Percentiles rank a stretch among this genome's conserved stretches.
phyloP scores from a whole-genome alignment of 2,329 filamentous ascomycete genomes.

The Chrysoporthe deuterocubensis region DNA sequence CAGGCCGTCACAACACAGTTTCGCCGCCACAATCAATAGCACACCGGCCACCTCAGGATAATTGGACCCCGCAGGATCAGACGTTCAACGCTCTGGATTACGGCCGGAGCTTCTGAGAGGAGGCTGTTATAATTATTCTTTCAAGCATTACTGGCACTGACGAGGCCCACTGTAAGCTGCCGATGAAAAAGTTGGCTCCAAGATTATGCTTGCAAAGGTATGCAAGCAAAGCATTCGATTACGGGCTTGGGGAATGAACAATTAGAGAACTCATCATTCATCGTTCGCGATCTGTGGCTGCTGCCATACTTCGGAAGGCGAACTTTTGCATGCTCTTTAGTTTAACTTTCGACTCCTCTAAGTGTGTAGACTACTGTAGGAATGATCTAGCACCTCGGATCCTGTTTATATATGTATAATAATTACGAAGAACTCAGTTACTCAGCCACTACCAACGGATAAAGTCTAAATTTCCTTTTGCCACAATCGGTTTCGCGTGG shows the following conservation, averaged over 20 bases:
- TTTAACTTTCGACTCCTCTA: background rate
- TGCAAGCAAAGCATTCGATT: background rate
- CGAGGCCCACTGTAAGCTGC: background rate
- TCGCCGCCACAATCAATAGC: background rate
- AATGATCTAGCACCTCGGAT: background rate
- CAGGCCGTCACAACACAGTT: background rate
- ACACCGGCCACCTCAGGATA: background rate
- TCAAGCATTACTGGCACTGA: background rate
- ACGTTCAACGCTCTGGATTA: too few species aligned
- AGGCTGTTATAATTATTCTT: background rate
- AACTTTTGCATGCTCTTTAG: background rate
- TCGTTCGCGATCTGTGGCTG: too few species aligned
- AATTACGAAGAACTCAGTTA: background rate
- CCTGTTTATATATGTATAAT: background rate
- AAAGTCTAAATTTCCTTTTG: background rate
- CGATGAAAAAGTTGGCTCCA: background rate
- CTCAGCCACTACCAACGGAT: background rate
- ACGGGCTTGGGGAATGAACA: too few species aligned
- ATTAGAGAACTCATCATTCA: too few species aligned
- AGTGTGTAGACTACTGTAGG: background rate
- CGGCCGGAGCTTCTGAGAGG: background rate
- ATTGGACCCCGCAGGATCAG: background rate
- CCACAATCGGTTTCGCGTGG: background rate
- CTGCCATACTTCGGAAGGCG: too few species aligned
- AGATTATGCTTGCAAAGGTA: background rate